Evolutionary conservation across 1,139 yeast species (phyloP), one percentile per base, ranked within the genome.

Genomic region (Blastobotrys apis): DNA sequence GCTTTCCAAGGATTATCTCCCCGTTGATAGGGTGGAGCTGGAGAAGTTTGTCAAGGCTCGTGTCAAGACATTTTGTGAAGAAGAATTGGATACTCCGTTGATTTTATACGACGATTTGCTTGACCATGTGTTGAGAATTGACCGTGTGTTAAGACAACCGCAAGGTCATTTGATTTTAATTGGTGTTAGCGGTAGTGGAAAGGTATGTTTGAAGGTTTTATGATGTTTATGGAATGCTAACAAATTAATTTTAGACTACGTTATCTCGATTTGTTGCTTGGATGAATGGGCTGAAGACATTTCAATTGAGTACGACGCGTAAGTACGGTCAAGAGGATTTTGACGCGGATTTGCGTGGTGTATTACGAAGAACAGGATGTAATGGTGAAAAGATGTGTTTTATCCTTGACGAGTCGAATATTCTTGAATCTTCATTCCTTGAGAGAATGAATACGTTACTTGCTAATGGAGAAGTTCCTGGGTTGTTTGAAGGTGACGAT

Each of bases 401-500:
- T 46, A 68, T 90, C 16, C 73, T 92, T 20, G 95, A 88, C 57
- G 97, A 92, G 55, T 78, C 94, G 0, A 78, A 82, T 37, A 77
- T 88, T 44, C 60, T 81, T 40, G 94, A 85, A 39, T 72, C 95
- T 0, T 72, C 94, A 0, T 90, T 90, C 57, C 66, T 92, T 27
- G 98, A 92, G 63, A 71, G 95, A 49, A 87, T 92, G 94, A 92
- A 92, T 56, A 86, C 95, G 0, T 67, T 92, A 23, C 69, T 92
- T 30, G 97, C 97, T 0, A 92, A 90, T 61, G 86, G 96, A 0
- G 97, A 90, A 55, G 76, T 88, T 20, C 97, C 97, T 0, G 97
- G 96, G 2, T 67, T 92, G 17, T 92, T 86, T 62, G 87, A 80
- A 52, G 92, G 81, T 0, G 95, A 86, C 10, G 90, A 85, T 12